Base-by-base conservation (phyloP, 2,329 filamentous ascomycete species). In the Sporothrix humicola region DNA sequence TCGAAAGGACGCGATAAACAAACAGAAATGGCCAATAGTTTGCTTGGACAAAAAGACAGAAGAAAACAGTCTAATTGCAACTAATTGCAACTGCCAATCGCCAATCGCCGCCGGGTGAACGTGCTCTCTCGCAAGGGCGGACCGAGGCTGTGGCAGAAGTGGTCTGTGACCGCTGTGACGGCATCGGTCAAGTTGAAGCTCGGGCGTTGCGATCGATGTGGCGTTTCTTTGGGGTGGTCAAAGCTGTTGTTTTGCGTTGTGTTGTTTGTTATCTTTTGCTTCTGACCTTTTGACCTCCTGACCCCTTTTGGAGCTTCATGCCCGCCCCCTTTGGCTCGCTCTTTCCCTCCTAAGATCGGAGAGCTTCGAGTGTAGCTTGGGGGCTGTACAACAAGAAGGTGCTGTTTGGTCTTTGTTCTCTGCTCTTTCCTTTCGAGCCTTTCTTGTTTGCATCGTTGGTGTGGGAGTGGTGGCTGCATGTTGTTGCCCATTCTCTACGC, bases 331-430 rank as follows among this genome's bases (percentile, higher is more conserved):
- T 65, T 66, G n/a, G 20, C 48, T 46, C 23, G 65, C n/a, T 52
- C 46, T 52, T 46, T 48, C 63, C 63, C 23, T 68, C 44, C 63
- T 50, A 50, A 23, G 20, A 17, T 31, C 44, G 56, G 56, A 23
- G 59, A 46, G 59, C 59, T 65, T 17, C 58, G 26, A 44, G 17
- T 17, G 10, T 12, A 46, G 37, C 37, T 46, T 26, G 37, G 65
- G 48, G 65, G 46, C 65, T 68, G 65, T 68, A 63, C 31, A 56
- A 37, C 59, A 69, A 26, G 66, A 54, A 69, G 66, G 48, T 69
- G 66, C 12, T 23, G 9, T 20, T 61, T n/a, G 13, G 31, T 37
- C 17, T 15, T 13, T 10, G n/a, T 37, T 54, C 48, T 48, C 46
- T 20, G 48, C 9, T 59, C 52, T 42, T 56, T 52, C 65, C 65